Base-by-base conservation (phyloP, 2,329 filamentous ascomycete species). In the Trichoderma koningii region DNA sequence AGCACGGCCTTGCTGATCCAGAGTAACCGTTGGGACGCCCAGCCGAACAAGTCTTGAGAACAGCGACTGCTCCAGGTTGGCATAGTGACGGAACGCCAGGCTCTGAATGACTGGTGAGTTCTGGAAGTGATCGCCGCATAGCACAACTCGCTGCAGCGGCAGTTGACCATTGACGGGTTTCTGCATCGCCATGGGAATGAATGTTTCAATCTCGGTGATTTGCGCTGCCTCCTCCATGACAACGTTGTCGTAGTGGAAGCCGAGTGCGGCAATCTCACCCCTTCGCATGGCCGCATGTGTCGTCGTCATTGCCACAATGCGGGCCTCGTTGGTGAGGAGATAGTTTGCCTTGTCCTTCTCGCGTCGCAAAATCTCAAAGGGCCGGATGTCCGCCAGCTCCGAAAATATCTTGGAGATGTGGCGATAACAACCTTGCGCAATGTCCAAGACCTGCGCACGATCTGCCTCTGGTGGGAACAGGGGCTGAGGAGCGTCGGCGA, bases 221-320 rank as follows among this genome's bases (percentile, higher is more conserved):
- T 99, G 95, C 14, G 95, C 95, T 5, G 95, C 94, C 82, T 99
- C 95, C 80, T 99, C 95, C 91, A 99, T 97, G 61, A 99, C 85
- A 14, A 99, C 90, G 69, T 97, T 99, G 80, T 98, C 93, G 72
- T 99, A 99, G 70, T 92, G 92, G 78, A 99, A 99, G 17, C 93
- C 93, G n/a, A 98, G 84, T 17, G 86, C 84, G 0, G 92, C 90
- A 71, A 99, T 98, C 72, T 98, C 94, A 68, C 92, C 88, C 68
- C 94, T 85, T 67, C 93, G 88, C 85, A 99, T 99, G 1, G 95
- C 95, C 5, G 95, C 96, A 76, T 99, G 95, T 0, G 96, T 99
- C 4, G 93, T 96, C 19, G 95, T 99, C 96, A 99, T 99, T 65
- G 95, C 96, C 69, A 99, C 89, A 68, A 99, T 95, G 42, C 95